phyloP scores from a whole-genome alignment of 176 grass and related monocot genomes.

The Lolium rigidum region DNA sequence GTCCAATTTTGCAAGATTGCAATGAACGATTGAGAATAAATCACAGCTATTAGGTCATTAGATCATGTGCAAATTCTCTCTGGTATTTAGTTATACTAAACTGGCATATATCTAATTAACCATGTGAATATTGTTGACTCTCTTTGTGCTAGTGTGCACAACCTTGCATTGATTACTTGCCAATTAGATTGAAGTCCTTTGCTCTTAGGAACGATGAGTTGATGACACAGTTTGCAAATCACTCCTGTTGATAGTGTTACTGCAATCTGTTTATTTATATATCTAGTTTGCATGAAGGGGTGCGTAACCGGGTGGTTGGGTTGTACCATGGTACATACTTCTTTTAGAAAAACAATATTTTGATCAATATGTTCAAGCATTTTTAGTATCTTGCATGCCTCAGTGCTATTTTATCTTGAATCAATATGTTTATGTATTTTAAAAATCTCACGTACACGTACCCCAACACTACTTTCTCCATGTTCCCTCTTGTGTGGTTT shows the following conservation, averaged over 20 bases:
- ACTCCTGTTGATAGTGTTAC: not conserved
- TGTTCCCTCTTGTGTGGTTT: not conserved
- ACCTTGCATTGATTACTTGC: not conserved
- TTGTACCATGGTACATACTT: constrained; percentile 11
- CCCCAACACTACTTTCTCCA: not conserved
- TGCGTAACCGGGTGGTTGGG: not conserved
- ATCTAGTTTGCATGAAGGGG: not conserved
- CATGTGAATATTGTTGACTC: not conserved
- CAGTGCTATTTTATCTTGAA: not conserved
- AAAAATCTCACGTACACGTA: not conserved
- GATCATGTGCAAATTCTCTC: not conserved
- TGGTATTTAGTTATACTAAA: not conserved
- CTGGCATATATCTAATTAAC: too few species aligned
- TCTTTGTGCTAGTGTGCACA: not conserved
- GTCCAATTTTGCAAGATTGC: not conserved
- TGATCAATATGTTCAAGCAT: too few species aligned
- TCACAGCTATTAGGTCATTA: not conserved
- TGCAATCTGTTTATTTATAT: not conserved
- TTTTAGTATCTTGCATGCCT: not conserved
- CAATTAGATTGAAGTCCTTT: not conserved
- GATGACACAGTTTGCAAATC: not conserved
- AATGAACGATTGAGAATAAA: not conserved
- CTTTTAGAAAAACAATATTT: not conserved
- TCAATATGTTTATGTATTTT: too few species aligned
- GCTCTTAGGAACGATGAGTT: not conserved